A percentile compares a stretch with the other conserved stretches of the same genome.
These are phyloP conservation scores for Populus hybrid DNA, from an alignment of 441 rosid genomes.

Conservation along the genomic window DNA sequence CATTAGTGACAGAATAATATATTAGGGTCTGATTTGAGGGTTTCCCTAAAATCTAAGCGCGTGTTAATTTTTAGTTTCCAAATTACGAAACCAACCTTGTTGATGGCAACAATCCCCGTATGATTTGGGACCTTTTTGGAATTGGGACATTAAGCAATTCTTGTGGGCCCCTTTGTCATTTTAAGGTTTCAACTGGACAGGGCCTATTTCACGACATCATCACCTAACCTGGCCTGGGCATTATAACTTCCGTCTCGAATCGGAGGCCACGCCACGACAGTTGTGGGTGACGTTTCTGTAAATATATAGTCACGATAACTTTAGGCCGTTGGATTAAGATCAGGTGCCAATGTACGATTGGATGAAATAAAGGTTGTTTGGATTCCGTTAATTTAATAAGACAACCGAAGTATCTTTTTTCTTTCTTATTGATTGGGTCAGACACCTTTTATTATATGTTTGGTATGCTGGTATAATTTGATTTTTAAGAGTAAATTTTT, in stretches of 20 bases:
- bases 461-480: too few relatives aligned
- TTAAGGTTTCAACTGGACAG: not conserved
- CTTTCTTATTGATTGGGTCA: too few relatives aligned
- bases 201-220: not conserved
- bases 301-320: too few relatives aligned
- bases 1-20: too few relatives aligned
- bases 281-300: not conserved
- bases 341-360: too few relatives aligned
- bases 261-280: not conserved
- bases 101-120: not conserved
- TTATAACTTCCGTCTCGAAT: not conserved
- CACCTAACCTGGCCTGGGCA: not conserved
- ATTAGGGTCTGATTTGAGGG: too few relatives aligned
- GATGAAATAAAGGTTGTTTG: too few relatives aligned
- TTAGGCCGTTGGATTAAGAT: too few relatives aligned
- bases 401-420: too few relatives aligned
- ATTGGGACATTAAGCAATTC: not conserved
- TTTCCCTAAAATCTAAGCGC: not conserved
- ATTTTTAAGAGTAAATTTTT: too few relatives aligned
- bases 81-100: not conserved
- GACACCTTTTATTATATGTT: too few relatives aligned
- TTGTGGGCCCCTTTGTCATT: not conserved
- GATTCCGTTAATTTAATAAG: too few relatives aligned
- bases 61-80: not conserved
- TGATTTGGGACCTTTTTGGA: not conserved